Base-by-base conservation (phyloP, 129 eudicot species). In the Artemisia argyi region DNA sequence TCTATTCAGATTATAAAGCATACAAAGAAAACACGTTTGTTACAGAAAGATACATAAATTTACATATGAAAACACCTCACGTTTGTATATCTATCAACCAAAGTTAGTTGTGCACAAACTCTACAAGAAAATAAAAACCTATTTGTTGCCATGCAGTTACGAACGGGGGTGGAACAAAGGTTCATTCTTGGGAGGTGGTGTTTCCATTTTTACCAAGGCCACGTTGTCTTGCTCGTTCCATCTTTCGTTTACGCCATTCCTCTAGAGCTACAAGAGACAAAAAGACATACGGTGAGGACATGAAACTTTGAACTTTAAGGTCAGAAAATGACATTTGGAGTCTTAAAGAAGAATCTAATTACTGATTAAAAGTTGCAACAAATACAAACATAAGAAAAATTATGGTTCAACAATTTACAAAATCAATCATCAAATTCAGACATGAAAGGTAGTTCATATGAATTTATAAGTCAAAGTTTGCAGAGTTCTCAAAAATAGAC, bases 231-330 rank as follows among this genome's bases (percentile, higher is more conserved):
- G 94, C 91, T 59, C 96, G 82, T 78, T 89, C 96, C 88, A 92
- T 83, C 88, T 92, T 92, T 68, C 97, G 81, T 68, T 85, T 92
- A 7, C 96, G 89, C 97, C 97, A 92, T 83, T 89, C 97, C 77
- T 92, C 97, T 7, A 92, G 79, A 71, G 98, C 98, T 89, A 47
- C 63, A 46, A 71, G 46, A 55, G 10, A 16, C 32, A 70, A 62
- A 66, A 62, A 53, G 51, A 53, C 18, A 13, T 2, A 52, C 24
- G 16, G 51, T 70, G 16, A 71, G 39, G 32, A 11, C 18, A 19
- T 47, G 14, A 12, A 57, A n/a, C 13, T 47, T 68, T 76, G 70
- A 76, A 70, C 61, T 61, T 60, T 69, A 14, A 76, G 16, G 70
- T 76, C 69, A 61, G 68, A 49, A 20, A 5, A 53, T 46, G 19